Base-by-base conservation (phyloP, 805 yeast genomes). In the Candida tallmaniae region DNA sequence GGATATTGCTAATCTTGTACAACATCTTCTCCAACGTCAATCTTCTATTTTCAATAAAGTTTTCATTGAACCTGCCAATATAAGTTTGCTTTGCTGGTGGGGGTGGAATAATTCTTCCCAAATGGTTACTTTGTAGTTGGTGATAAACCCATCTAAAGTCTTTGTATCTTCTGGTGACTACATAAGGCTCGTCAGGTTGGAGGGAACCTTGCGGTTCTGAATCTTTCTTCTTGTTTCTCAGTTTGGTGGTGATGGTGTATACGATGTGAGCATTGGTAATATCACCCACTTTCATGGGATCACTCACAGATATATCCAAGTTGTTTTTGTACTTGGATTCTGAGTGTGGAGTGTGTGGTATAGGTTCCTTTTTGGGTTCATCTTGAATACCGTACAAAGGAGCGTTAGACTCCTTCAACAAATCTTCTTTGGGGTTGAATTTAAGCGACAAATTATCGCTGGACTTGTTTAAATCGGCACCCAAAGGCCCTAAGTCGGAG, bases 11-110 rank as follows among this genome's bases (percentile, higher is more conserved):
- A n/a, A 86, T 80, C 51, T 83, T 83, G 23, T 57, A 61, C 39
- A 93, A 69, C 98, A 93, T 93, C 47, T 71, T 78, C 52, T 90
- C 96, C 51, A 93, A 68, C 4, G 90, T 85, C 16, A 80, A 65
- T 38, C 97, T 69, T 57, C 97, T 74, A 44, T 78, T 78, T 56
- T 93, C 97, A 33, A 93, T 78, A 48, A 93, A 89, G 47, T 81
- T 88, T 46, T 86, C 86, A 48, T 87, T 87, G 59, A 93, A 88
- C 42, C 96, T 73, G 4, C 97, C 97, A 36, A 89, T 81, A 6
- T 83, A 83, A 42, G 94, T 96, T 56, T 93, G 95, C 40, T 85
- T 95, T 0, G 97, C 89, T 4, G 97, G 97, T 1, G 97, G 96
- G 2, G 72, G 72, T 1, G 98, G 97, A 16, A 93, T 79, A 23